phyloP scores from a whole-genome alignment of 139 green algal species.

The Pleodorina starrii region DNA sequence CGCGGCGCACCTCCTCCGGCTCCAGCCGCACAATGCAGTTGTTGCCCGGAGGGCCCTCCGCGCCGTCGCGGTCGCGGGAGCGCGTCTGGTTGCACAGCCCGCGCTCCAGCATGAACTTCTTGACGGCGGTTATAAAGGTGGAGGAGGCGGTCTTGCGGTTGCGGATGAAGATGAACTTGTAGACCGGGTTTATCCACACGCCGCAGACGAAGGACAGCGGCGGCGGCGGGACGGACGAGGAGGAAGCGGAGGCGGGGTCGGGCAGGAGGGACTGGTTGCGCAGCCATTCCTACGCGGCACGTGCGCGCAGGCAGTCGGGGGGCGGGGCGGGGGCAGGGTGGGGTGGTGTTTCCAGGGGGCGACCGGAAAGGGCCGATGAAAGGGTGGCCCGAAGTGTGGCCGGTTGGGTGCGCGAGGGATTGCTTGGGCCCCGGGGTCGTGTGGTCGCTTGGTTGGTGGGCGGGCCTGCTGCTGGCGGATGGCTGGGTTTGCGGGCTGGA shows the following conservation, averaged over 20 bases:
- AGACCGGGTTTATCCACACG: slow-evolving; percentile 6
- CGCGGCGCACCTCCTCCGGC: not conserved
- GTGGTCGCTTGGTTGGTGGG: too few species aligned
- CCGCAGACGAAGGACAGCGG: slow-evolving; percentile 46
- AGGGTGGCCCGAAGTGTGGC: too few species aligned
- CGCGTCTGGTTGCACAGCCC: not conserved
- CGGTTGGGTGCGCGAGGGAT: too few species aligned
- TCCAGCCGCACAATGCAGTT: slow-evolving; percentile 22
- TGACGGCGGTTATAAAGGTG: slow-evolving; percentile 33
- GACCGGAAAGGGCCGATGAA: too few species aligned
- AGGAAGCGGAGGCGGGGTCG: not conserved
- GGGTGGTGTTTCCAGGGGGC: too few species aligned
- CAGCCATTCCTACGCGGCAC: not conserved
- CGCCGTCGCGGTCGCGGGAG: too few species aligned
- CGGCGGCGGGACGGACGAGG: not conserved
- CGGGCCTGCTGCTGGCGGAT: too few species aligned
- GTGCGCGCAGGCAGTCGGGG: too few species aligned
- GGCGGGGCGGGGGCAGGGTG: too few species aligned
- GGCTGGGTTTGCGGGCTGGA: too few species aligned
- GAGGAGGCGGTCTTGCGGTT: slow-evolving; percentile 50
- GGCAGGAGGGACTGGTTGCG: not conserved
- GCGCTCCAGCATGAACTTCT: slow-evolving; percentile 18
- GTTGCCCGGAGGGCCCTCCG: not conserved
- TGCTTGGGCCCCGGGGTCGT: too few species aligned
- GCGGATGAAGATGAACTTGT: slow-evolving; percentile 50